Percentiles rank a stretch among this genome's conserved stretches.
These are phyloP conservation scores for Dipodascopsis tothii DNA, from an alignment of 805 yeast species.

Conservation along the genomic window DNA sequence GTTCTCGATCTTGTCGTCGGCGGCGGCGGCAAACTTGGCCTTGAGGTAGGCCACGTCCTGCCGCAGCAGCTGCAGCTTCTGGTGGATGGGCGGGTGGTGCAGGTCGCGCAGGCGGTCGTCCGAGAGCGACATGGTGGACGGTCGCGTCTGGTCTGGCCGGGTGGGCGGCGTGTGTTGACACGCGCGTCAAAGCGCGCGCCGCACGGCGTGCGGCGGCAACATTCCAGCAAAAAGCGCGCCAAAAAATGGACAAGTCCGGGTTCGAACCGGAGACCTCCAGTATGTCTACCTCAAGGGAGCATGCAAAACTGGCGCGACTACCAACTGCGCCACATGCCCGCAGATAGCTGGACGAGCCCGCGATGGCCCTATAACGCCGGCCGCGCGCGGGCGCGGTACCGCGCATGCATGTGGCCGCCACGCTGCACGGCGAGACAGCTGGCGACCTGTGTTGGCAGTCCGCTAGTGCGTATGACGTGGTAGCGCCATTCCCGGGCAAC, in stretches of 20 bases:
- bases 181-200: too few species aligned
- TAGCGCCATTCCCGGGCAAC: too few species aligned
- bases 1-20: constrained; percentile 40
- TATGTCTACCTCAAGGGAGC: constrained; percentile 2
- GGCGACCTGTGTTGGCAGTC: too few species aligned
- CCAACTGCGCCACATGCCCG: constrained; percentile 29
- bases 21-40: constrained; percentile 36
- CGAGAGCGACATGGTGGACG: constrained; percentile 3
- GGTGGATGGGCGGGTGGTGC: constrained; percentile 23
- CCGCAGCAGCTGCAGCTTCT: constrained; percentile 18
- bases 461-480: too few species aligned
- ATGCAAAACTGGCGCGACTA: constrained; percentile 28
- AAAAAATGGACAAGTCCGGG: constrained; percentile 27
- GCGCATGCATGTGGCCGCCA: too few species aligned
- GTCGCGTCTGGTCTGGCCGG: background rate
- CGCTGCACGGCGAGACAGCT: too few species aligned
- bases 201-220: background rate
- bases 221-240: background rate
- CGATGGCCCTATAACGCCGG: too few species aligned
- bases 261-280: constrained; percentile 28
- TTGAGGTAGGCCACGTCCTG: constrained; percentile 46
- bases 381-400: too few species aligned
- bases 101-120: constrained; percentile 18
- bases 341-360: too few species aligned
- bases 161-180: too few species aligned